Percentiles rank a stretch among this genome's conserved stretches.
Evolutionary conservation across 164 flowering plant genomes (phyloP).

Genomic region (Dillenia turbinata): DNA sequence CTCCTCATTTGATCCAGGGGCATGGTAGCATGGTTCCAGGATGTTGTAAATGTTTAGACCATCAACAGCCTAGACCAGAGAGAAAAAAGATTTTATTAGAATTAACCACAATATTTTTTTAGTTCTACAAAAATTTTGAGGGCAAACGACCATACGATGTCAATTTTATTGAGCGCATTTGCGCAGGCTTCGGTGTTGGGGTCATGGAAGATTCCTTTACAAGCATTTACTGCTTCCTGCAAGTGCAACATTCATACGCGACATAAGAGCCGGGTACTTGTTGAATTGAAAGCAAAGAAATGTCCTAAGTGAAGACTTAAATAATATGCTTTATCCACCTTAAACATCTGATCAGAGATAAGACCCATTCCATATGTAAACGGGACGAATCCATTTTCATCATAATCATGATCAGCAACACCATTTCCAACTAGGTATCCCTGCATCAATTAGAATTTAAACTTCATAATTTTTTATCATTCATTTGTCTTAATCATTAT

Average conservation of each 20-base stretch:
- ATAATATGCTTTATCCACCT: constrained; percentile 34
- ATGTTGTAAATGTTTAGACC: constrained; percentile 75
- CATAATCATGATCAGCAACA: constrained; percentile 57
- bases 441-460: constrained; percentile 25
- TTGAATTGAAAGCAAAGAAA: too few species aligned
- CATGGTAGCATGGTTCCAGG: constrained; percentile 89
- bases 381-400: constrained; percentile 87
- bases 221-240: constrained; percentile 44
- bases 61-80: constrained; percentile 33
- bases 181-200: constrained; percentile 34
- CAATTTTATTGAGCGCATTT: constrained; percentile 42
- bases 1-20: constrained; percentile 14
- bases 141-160: constrained; percentile 32
- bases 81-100: too few species aligned
- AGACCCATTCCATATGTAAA: constrained; percentile 96
- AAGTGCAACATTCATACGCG: constrained; percentile 15
- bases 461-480: too few species aligned
- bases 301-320: too few species aligned
- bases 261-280: too few species aligned
- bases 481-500: too few species aligned
- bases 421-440: constrained; percentile 94
- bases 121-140: too few species aligned
- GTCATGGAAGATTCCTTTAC: constrained; percentile 58
- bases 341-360: constrained; percentile 61
- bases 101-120: too few species aligned